These are phyloP conservation scores for Fusarium protoensiforme DNA, from an alignment of 2,329 filamentous ascomycete genomes.

Conservation along the genomic window DNA sequence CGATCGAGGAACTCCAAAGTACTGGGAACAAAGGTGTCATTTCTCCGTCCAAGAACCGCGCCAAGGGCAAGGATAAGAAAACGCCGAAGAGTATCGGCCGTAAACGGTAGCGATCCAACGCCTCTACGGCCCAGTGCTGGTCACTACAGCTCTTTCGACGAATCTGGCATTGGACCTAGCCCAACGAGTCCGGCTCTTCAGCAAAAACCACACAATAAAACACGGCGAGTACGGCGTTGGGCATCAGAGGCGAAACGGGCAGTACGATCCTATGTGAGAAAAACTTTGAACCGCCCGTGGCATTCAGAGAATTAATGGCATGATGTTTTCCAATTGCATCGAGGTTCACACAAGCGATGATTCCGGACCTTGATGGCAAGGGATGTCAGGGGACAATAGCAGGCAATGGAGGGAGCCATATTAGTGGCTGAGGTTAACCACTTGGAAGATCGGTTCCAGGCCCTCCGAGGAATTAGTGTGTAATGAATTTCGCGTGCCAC, in stretches of 20 bases:
- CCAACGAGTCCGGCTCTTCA: conserved; percentile 1
- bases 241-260: conserved; percentile 47
- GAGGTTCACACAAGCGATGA: background rate
- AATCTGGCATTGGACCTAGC: conserved; percentile 1
- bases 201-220: conserved; percentile 30
- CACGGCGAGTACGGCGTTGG: conserved; percentile 48
- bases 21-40: conserved; percentile 45
- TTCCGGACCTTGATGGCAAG: background rate
- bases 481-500: conserved; percentile 7
- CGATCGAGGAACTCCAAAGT: conserved; percentile 16
- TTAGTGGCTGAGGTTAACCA: background rate
- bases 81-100: conserved; percentile 1
- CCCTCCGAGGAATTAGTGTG: background rate
- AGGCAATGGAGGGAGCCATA: background rate
- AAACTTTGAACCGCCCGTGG: conserved; percentile 46
- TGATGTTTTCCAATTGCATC: background rate
- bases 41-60: conserved; percentile 42
- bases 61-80: conserved; percentile 22
- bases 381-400: background rate
- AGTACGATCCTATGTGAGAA: conserved; percentile 48
- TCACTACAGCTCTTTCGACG: conserved; percentile 13
- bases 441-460: background rate
- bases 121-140: background rate
- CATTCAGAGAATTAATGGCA: conserved; percentile 23
- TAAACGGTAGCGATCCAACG: conserved; percentile 7